A percentile compares a stretch with the other conserved stretches of the same genome.
phyloP scores from a whole-genome alignment of 2,329 filamentous ascomycete genomes.

The Colletotrichum sp. region DNA sequence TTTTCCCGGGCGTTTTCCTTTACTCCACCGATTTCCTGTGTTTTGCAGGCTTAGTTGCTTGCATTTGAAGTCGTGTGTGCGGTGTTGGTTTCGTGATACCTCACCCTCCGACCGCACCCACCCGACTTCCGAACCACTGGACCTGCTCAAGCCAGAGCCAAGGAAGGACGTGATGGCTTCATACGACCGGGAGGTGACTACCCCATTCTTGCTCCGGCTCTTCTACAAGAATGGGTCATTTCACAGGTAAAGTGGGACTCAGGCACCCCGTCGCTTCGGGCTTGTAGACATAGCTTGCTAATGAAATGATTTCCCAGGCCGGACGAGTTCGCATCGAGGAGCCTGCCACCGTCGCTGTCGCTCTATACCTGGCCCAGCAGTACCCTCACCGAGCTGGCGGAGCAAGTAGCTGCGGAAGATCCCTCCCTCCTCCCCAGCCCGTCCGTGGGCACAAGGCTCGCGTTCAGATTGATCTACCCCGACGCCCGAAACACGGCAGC shows the following conservation, averaged over 20 bases:
- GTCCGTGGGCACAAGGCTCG: conserved; percentile 81
- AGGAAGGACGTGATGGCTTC: not conserved
- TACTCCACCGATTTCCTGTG: conserved; percentile 5
- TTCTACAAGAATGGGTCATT: conserved; percentile 81
- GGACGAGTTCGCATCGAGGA: conserved; percentile 69
- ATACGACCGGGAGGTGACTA: conserved; percentile 69
- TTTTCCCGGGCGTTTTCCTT: not conserved
- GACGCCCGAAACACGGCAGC: conserved; percentile 57
- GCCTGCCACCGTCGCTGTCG: conserved; percentile 71
- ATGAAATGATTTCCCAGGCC: conserved; percentile 50
- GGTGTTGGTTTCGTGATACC: not conserved
- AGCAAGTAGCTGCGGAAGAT: conserved; percentile 68
- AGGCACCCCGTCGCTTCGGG: conserved; percentile 19
- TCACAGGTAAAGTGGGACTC: conserved; percentile 60
- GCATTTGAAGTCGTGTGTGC: not conserved
- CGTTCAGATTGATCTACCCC: conserved; percentile 85
- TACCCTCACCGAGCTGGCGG: conserved; percentile 80
- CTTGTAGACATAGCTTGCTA: not conserved
- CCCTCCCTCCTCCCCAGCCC: conserved; percentile 75
- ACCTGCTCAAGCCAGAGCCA: not conserved
- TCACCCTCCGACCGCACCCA: not conserved
- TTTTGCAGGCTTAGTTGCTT: not conserved
- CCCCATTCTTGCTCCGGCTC: conserved; percentile 84
- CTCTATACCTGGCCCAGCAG: conserved; percentile 89
- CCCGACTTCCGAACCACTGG: not conserved